Evolutionary conservation across 805 yeast species (phyloP).

Genomic region (Metschnikowia anglica): DNA sequence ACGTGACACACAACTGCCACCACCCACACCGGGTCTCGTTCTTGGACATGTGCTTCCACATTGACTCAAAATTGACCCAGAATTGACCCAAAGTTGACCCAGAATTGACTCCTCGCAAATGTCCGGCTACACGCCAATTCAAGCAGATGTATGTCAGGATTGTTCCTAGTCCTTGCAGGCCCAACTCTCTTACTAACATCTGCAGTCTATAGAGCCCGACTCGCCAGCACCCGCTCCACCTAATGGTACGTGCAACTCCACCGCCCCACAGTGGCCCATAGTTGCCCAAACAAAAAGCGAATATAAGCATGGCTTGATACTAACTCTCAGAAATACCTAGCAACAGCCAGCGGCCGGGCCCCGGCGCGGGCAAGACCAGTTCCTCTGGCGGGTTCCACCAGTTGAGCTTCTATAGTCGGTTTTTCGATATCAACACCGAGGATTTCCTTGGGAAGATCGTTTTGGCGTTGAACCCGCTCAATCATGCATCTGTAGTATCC

Average conservation of each 20-base stretch:
- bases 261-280: neutral
- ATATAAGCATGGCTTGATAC: neutral
- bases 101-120: neutral
- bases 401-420: conserved; percentile 59
- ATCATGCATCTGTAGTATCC: conserved; percentile 22
- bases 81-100: neutral
- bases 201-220: conserved; percentile 12
- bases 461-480: conserved; percentile 57
- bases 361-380: neutral
- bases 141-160: conserved; percentile 13
- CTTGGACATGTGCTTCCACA: no score
- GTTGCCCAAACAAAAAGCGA: neutral
- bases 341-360: neutral
- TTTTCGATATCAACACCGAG: conserved; percentile 65
- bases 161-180: neutral
- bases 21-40: no score
- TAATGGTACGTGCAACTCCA: no score
- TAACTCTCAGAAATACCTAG: conserved; percentile 7
- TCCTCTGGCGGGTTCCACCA: conserved; percentile 43
- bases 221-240: conserved; percentile 4
- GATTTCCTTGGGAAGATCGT: conserved; percentile 57
- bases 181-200: conserved; percentile 4
- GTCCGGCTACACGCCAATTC: conserved; percentile 14
- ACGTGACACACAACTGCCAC: no score
- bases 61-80: neutral